These are phyloP conservation scores for Avena eriantha DNA, from an alignment of 176 grass and related monocot genomes.

Conservation along the genomic window DNA sequence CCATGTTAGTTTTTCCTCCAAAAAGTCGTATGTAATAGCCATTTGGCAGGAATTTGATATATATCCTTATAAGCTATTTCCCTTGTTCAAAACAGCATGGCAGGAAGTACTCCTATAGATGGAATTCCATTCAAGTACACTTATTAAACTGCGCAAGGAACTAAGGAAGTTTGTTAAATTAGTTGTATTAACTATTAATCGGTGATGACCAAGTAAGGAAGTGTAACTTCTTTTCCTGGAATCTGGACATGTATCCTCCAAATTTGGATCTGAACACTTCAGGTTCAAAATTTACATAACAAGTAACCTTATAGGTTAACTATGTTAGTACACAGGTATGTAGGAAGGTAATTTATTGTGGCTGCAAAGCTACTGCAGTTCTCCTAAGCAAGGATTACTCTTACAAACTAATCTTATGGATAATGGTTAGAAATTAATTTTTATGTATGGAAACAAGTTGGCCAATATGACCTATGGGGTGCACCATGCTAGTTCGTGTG, in stretches of 20 bases:
- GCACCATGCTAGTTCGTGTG: background rate
- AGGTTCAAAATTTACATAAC: constrained; percentile 2
- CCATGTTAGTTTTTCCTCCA: background rate
- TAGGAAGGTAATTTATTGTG: too few relatives aligned
- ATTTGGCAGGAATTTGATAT: background rate
- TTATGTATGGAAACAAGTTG: constrained; percentile 33
- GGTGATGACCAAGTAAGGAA: constrained; percentile 5
- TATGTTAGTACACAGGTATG: too few relatives aligned
- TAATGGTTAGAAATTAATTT: background rate
- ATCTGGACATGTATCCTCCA: background rate
- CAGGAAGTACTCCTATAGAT: constrained; percentile 7
- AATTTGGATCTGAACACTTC: background rate
- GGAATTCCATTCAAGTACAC: constrained; percentile 7
- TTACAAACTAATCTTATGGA: background rate
- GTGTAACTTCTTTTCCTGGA: constrained; percentile 20
- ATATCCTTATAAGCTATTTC: constrained; percentile 10
- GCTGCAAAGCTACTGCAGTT: too few relatives aligned
- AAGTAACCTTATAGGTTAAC: background rate
- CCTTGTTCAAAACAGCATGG: background rate
- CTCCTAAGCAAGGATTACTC: too few relatives aligned
- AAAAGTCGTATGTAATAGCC: background rate
- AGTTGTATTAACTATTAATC: constrained; percentile 30
- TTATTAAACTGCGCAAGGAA: background rate
- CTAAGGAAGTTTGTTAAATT: background rate
- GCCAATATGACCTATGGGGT: background rate